Evolutionary conservation across 75 land plant species (phyloP).

Genomic region (Adiantum capillusveneris): DNA sequence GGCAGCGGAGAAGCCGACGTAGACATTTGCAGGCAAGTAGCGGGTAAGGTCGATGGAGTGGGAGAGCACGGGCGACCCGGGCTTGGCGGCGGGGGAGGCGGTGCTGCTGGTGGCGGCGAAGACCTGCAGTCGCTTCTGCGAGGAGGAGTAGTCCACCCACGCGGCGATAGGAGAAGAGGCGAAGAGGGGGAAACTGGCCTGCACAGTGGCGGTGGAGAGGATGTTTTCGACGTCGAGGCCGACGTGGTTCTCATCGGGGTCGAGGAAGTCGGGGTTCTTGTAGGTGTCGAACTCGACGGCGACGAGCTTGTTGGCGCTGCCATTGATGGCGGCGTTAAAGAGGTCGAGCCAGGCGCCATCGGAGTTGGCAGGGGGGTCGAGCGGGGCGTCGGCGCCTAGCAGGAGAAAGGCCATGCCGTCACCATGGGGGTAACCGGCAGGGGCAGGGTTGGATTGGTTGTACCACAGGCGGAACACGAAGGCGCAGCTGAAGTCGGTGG

Average conservation of each 20-base stretch:
- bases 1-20: constrained; percentile 57
- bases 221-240: constrained; percentile 57
- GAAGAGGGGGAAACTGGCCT: constrained; percentile 3
- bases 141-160: background rate
- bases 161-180: background rate
- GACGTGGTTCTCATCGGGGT: constrained; percentile 53
- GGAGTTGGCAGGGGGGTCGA: constrained; percentile 16
- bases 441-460: too few species aligned
- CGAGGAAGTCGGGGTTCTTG: constrained; percentile 33
- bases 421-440: too few species aligned
- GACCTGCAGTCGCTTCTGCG: background rate
- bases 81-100: background rate
- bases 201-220: constrained; percentile 8
- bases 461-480: too few species aligned
- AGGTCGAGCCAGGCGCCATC: constrained; percentile 42
- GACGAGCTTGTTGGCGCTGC: constrained; percentile 28
- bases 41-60: constrained; percentile 38
- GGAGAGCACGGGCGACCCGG: background rate
- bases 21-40: constrained; percentile 24
- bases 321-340: constrained; percentile 20
- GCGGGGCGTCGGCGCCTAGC: constrained; percentile 17
- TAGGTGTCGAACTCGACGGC: constrained; percentile 66
- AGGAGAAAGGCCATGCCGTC: constrained; percentile 60
- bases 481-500: too few species aligned
- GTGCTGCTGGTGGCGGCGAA: background rate